Conservation (phyloP, 768 basidiomycete species). For the Leccinum variicolor region DNA sequence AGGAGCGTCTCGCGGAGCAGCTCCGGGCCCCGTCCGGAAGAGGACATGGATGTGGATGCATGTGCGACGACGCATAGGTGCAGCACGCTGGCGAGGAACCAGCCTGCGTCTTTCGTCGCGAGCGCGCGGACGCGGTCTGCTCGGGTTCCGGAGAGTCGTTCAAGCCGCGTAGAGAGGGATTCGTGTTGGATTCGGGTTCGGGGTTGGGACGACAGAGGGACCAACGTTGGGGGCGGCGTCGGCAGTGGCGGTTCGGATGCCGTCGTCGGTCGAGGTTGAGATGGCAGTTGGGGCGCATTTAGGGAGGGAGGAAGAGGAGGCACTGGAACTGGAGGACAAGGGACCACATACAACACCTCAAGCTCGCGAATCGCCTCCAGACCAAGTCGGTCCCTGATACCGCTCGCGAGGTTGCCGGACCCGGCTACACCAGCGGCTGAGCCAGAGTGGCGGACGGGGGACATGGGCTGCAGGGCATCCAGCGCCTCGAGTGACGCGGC, state of each 20-base stretch:
- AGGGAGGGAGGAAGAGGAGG: neutral
- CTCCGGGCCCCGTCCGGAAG: neutral
- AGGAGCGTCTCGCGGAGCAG: constrained; percentile 9
- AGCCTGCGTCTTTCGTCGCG: constrained; percentile 24
- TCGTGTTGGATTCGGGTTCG: neutral
- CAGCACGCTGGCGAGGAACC: constrained; percentile 28
- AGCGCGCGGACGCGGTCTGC: constrained; percentile 22
- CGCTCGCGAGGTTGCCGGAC: neutral
- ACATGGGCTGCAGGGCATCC: constrained; percentile 7
- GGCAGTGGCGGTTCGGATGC: neutral
- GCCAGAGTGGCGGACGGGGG: neutral
- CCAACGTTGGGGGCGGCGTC: neutral
- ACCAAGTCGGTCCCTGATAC: constrained; percentile 23
- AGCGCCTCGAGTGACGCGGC: constrained; percentile 17
- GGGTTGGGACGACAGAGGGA: neutral
- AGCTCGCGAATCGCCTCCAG: constrained; percentile 28
- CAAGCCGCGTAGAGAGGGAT: constrained; percentile 2
- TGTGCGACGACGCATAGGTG: constrained; percentile 16
- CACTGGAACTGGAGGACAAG: neutral
- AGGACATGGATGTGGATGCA: neutral
- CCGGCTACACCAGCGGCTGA: neutral
- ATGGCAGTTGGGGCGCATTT: neutral
- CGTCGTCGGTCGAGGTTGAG: neutral
- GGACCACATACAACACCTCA: constrained; percentile 16
- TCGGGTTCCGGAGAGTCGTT: constrained; percentile 12